Percentiles rank a stretch among this genome's conserved stretches.
phyloP scores from a whole-genome alignment of 176 grass and related monocot genomes.

The Aegilops longissima region DNA sequence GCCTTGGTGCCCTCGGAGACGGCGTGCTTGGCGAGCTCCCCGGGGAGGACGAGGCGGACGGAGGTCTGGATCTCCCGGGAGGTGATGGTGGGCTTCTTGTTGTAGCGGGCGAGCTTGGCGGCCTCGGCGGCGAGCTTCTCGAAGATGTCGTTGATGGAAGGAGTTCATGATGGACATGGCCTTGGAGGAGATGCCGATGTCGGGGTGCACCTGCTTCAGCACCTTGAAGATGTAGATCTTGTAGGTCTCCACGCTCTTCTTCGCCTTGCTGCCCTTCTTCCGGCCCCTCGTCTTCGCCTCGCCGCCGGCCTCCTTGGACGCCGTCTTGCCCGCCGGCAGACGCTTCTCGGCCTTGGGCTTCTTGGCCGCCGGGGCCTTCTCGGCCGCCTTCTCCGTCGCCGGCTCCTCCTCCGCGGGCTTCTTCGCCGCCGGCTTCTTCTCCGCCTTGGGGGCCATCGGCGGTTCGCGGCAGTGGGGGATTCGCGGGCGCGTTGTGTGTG shows the following conservation, averaged over 20 bases:
- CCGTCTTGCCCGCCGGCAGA: not conserved
- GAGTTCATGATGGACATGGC: constrained; percentile 97
- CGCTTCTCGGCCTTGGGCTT: not conserved
- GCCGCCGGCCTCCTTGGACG: not conserved
- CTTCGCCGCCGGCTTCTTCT: constrained; percentile 17
- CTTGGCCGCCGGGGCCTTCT: not conserved
- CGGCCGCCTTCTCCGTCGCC: not conserved
- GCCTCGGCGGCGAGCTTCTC: constrained; percentile 64
- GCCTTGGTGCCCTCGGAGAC: constrained; percentile 65
- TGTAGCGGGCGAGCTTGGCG: constrained; percentile 40
- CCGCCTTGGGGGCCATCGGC: not conserved
- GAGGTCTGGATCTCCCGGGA: constrained; percentile 58
- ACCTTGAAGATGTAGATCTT: constrained; percentile 99
- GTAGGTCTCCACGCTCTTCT: constrained; percentile 70
- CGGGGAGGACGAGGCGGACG: constrained; percentile 59
- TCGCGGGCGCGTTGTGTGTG: not conserved
- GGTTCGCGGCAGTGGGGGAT: not conserved
- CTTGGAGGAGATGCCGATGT: constrained; percentile 91
- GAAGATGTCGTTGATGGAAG: constrained; percentile 88
- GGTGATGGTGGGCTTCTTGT: constrained; percentile 66
- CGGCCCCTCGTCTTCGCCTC: not conserved
- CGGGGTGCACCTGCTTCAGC: constrained; percentile 84
- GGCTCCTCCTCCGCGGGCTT: not conserved
- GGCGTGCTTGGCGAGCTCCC: constrained; percentile 65
- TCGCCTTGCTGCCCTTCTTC: constrained; percentile 32